Conservation (phyloP, 352 stramenopile species). For the Phytopythium cucurbitacearum region DNA sequence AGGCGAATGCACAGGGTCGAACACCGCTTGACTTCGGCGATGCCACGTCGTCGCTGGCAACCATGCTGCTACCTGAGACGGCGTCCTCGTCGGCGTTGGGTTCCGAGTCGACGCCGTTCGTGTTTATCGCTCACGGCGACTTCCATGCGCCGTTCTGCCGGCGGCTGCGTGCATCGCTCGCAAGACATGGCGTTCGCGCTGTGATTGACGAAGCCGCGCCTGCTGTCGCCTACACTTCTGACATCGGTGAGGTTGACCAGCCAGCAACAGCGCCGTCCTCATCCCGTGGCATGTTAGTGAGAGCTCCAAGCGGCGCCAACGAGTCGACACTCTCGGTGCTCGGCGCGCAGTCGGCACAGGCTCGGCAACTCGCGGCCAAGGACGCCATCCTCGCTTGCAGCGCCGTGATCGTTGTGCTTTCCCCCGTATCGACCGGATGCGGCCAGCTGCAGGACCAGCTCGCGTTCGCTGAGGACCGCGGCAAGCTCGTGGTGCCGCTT, state of each 20-base stretch:
- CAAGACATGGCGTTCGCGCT: conserved; percentile 53
- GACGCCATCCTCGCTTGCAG: conserved; percentile 67
- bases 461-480: conserved; percentile 76
- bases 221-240: too few relatives aligned
- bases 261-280: not conserved
- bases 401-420: conserved; percentile 66
- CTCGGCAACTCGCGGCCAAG: conserved; percentile 66
- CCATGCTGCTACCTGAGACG: too few relatives aligned
- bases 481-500: conserved; percentile 67
- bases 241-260: not conserved
- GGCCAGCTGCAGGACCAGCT: conserved; percentile 71
- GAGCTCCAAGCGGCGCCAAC: too few relatives aligned
- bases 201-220: conserved; percentile 44
- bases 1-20: too few relatives aligned
- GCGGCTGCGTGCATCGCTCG: conserved; percentile 46
- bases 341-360: conserved; percentile 37
- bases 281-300: too few relatives aligned
- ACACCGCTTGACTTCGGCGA: too few relatives aligned
- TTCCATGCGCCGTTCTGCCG: conserved; percentile 65
- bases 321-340: too few relatives aligned
- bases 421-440: conserved; percentile 58
- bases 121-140: conserved; percentile 78
- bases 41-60: too few relatives aligned
- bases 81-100: too few relatives aligned
- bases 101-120: conserved; percentile 20